Evolutionary conservation across 2,329 filamentous ascomycete genomes (phyloP).

Genomic region (Pseudonectria foliicola): DNA sequence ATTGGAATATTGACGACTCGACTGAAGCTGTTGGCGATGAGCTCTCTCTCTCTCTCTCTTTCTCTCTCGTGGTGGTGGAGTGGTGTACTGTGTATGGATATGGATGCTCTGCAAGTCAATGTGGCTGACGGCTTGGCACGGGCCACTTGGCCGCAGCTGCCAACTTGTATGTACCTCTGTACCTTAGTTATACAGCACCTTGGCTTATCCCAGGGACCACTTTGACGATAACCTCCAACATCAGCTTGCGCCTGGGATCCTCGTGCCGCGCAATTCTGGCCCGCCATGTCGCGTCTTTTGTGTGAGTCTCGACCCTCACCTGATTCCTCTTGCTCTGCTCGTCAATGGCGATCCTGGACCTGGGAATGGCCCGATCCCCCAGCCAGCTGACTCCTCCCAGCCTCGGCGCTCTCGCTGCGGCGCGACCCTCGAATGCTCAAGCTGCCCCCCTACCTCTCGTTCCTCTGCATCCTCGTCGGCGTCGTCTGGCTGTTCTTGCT

Average conservation of each 20-base stretch:
- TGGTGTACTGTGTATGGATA: no score
- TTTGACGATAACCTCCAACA: constrained; percentile 9
- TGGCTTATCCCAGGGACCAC: neutral
- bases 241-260: constrained; percentile 7
- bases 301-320: constrained; percentile 32
- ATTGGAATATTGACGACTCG: no score
- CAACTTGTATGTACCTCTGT: no score
- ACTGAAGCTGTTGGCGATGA: no score
- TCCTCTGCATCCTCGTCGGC: constrained; percentile 76
- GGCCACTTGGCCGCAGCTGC: no score
- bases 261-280: constrained; percentile 6
- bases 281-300: constrained; percentile 45
- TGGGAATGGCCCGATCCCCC: neutral
- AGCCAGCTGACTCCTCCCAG: constrained; percentile 24
- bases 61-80: no score
- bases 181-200: no score
- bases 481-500: constrained; percentile 85
- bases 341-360: no score
- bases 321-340: neutral
- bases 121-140: no score
- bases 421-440: constrained; percentile 76
- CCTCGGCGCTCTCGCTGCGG: constrained; percentile 61
- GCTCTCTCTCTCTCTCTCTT: no score
- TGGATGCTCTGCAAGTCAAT: no score
- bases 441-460: constrained; percentile 79